Conservation (phyloP, 495 filamentous ascomycete species). For the Penicillium pulvis region DNA sequence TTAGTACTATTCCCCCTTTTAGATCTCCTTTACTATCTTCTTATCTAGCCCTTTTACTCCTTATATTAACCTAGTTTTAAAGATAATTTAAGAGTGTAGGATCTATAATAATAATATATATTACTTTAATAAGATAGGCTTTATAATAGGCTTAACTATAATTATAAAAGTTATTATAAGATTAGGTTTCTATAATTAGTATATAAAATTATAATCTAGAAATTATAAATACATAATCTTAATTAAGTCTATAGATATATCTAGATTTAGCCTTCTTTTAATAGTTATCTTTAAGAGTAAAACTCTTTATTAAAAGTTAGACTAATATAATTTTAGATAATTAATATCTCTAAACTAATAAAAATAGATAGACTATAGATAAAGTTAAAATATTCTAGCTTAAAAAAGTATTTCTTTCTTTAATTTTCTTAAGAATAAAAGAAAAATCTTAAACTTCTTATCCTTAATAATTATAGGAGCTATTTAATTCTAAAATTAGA, state of each 20-base stretch:
- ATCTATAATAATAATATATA: too few species aligned
- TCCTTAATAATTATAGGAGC: too few species aligned
- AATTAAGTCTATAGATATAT: not conserved
- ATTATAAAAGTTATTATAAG: too few species aligned
- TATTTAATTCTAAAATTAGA: too few species aligned
- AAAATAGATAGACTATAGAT: not conserved
- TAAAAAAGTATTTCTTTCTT: slow-evolving; percentile 7
- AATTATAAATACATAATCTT: not conserved
- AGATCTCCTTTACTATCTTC: too few species aligned
- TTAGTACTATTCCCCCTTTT: too few species aligned
- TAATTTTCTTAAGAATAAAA: not conserved
- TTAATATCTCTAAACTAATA: not conserved
- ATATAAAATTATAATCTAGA: not conserved
- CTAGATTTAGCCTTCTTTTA: not conserved
- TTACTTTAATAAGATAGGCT: too few species aligned
- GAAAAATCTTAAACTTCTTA: not conserved
- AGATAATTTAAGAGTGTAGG: too few species aligned
- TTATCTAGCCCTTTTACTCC: too few species aligned
- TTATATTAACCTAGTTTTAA: too few species aligned
- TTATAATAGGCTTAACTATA: too few species aligned
- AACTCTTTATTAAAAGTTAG: not conserved
- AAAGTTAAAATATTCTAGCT: not conserved
- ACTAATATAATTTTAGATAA: not conserved
- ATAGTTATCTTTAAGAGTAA: not conserved
- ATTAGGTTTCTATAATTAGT: too few species aligned